Conservation (phyloP, 1,139 yeast species). For the Protomyces inundatus region DNA sequence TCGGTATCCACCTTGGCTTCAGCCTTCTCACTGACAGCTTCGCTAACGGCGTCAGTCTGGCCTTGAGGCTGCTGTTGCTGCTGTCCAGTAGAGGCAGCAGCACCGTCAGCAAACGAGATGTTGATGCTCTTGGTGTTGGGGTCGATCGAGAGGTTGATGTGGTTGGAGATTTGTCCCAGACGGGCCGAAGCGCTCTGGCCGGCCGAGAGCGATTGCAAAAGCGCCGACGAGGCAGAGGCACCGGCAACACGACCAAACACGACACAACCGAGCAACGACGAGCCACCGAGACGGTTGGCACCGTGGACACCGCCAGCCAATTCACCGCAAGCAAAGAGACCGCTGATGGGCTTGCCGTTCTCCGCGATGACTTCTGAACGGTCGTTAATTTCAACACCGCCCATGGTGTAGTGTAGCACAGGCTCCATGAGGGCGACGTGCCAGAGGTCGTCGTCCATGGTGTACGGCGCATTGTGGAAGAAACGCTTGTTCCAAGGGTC, state of each 20-base stretch:
- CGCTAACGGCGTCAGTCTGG: neutral
- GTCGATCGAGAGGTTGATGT: slow-evolving; percentile 9
- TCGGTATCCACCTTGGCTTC: slow-evolving; percentile 31
- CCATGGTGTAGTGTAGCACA: slow-evolving; percentile 82
- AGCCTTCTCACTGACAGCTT: slow-evolving; percentile 32
- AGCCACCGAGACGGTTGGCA: slow-evolving; percentile 69
- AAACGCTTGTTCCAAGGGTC: slow-evolving; percentile 51
- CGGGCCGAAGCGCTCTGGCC: slow-evolving; percentile 22
- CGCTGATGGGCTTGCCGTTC: slow-evolving; percentile 48
- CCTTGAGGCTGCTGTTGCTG: neutral
- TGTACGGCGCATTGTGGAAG: slow-evolving; percentile 51
- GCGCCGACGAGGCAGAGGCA: slow-evolving; percentile 35
- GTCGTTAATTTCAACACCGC: slow-evolving; percentile 67
- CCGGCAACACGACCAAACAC: slow-evolving; percentile 69
- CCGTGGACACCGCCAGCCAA: slow-evolving; percentile 83
- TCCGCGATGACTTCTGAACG: slow-evolving; percentile 50
- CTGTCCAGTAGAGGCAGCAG: neutral
- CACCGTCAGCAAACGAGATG: neutral
- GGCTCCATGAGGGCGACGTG: slow-evolving; percentile 61
- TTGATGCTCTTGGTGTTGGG: slow-evolving; percentile 2
- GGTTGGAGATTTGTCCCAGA: slow-evolving; percentile 20
- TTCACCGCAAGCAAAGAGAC: slow-evolving; percentile 73
- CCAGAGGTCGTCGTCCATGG: slow-evolving; percentile 35
- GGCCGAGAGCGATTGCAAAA: slow-evolving; percentile 2
- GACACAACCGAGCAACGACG: slow-evolving; percentile 72